Conservation (phyloP, 352 stramenopile genomes). For the Globisporangium uncinulatum region DNA sequence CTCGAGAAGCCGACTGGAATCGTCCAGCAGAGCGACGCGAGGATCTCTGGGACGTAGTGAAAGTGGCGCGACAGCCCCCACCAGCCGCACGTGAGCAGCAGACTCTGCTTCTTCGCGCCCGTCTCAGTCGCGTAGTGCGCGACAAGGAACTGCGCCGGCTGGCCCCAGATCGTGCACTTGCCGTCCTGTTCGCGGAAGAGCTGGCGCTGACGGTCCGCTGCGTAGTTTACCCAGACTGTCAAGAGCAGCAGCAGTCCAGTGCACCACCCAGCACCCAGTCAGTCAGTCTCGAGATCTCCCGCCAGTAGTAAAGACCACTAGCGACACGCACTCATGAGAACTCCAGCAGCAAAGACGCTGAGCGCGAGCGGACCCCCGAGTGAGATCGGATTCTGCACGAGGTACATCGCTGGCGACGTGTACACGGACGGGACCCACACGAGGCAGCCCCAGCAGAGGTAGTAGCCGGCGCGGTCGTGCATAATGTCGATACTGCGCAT, state of each 20-base stretch:
- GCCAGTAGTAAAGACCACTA: too few relatives aligned
- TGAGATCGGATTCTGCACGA: slow-evolving; percentile 87
- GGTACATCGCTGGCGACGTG: slow-evolving; percentile 92
- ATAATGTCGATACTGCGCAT: slow-evolving; percentile 98
- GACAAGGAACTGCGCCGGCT: slow-evolving; percentile 88
- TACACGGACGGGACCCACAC: slow-evolving; percentile 97
- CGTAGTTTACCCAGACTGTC: slow-evolving; percentile 93
- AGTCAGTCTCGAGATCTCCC: too few relatives aligned
- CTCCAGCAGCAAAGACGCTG: slow-evolving; percentile 61
- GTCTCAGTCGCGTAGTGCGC: slow-evolving; percentile 91
- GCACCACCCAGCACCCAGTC: too few relatives aligned
- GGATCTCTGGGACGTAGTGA: slow-evolving; percentile 94
- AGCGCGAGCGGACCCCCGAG: slow-evolving; percentile 36
- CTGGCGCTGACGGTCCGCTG: slow-evolving; percentile 92
- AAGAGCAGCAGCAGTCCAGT: too few relatives aligned
- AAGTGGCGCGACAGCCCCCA: slow-evolving; percentile 94
- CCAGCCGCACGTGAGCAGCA: slow-evolving; percentile 91
- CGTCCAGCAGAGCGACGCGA: slow-evolving; percentile 76
- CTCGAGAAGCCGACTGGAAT: slow-evolving; percentile 52
- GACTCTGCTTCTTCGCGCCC: slow-evolving; percentile 83
- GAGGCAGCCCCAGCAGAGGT: slow-evolving; percentile 97
- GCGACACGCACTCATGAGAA: slow-evolving; percentile 60
- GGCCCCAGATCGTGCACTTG: slow-evolving; percentile 90
- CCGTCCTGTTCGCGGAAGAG: slow-evolving; percentile 86
- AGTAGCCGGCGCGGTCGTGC: slow-evolving; percentile 92